Percentiles rank a stretch among this genome's conserved stretches.
Conservation (phyloP, 2,329 filamentous ascomycete species). For the Hortaea werneckii region DNA sequence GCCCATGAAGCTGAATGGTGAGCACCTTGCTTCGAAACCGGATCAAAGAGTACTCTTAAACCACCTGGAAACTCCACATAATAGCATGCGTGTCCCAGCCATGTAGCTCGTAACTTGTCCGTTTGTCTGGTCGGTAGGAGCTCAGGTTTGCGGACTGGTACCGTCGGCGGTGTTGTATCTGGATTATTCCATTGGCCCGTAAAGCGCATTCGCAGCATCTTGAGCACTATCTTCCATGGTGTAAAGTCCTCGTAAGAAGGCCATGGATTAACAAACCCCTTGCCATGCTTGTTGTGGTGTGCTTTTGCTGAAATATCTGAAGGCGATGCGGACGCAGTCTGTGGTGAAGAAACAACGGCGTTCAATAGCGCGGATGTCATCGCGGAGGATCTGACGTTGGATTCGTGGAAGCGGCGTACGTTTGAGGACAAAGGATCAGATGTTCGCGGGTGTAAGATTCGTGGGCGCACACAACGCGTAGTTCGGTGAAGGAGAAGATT, state of each 20-base stretch:
- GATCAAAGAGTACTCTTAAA: constrained; percentile 82
- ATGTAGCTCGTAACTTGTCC: constrained; percentile 66
- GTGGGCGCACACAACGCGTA: background rate
- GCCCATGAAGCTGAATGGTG: constrained; percentile 58
- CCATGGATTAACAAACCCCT: constrained; percentile 50
- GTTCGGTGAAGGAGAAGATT: background rate
- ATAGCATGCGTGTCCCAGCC: constrained; percentile 92
- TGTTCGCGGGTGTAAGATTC: background rate
- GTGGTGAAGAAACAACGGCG: constrained; percentile 32
- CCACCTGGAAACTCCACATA: constrained; percentile 83
- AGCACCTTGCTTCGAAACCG: constrained; percentile 86
- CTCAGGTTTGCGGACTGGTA: constrained; percentile 55
- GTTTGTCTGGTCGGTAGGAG: constrained; percentile 55
- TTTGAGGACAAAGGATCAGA: too few relatives aligned
- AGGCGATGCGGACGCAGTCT: constrained; percentile 29
- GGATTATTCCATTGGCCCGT: constrained; percentile 43
- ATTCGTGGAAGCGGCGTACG: background rate
- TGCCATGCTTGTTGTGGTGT: constrained; percentile 44
- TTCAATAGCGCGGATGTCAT: constrained; percentile 24
- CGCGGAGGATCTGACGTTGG: background rate
- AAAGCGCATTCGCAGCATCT: constrained; percentile 36
- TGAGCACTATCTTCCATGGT: constrained; percentile 24
- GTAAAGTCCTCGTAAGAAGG: constrained; percentile 38
- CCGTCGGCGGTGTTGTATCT: constrained; percentile 54
- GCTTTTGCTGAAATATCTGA: constrained; percentile 35